These are phyloP conservation scores for Gaeumannomyces tritici DNA, from an alignment of 2,329 filamentous ascomycete species.

Conservation along the genomic window DNA sequence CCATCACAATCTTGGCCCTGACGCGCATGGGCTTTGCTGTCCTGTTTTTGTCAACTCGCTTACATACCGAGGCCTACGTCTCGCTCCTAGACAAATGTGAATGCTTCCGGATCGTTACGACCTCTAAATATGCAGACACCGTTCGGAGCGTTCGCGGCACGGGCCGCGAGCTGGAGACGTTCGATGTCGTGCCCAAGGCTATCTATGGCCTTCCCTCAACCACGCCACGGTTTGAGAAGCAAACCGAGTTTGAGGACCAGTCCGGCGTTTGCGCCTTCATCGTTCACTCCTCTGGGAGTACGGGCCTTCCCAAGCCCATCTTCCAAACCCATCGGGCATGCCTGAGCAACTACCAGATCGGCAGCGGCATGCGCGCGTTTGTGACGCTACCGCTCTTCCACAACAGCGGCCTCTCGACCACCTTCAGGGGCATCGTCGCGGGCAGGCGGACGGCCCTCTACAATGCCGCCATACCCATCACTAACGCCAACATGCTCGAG, in stretches of 20 bases:
- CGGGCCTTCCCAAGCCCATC: conserved; percentile 54
- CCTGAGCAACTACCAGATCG: conserved; percentile 33
- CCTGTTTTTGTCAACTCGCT: conserved; percentile 24
- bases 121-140: not conserved
- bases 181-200: not conserved
- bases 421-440: conserved; percentile 42
- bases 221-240: not conserved
- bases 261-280: conserved; percentile 16
- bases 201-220: not conserved
- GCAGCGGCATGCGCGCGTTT: conserved; percentile 32
- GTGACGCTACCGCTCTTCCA: conserved; percentile 50
- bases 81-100: conserved; percentile 1
- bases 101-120: not conserved
- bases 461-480: conserved; percentile 45
- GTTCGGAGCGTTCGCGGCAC: not conserved
- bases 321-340: conserved; percentile 43
- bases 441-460: conserved; percentile 41
- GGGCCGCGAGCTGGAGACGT: not conserved
- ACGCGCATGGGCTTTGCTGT: conserved; percentile 42
- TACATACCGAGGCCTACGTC: conserved; percentile 18
- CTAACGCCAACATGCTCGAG: conserved; percentile 33
- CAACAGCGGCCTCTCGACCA: conserved; percentile 45
- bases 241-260: conserved; percentile 9
- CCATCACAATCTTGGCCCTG: conserved; percentile 43
- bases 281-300: conserved; percentile 36